Percentiles rank a stretch among this genome's conserved stretches.
phyloP scores from a whole-genome alignment of 768 basidiomycete genomes.

The Omphalotus guepiniiformis region DNA sequence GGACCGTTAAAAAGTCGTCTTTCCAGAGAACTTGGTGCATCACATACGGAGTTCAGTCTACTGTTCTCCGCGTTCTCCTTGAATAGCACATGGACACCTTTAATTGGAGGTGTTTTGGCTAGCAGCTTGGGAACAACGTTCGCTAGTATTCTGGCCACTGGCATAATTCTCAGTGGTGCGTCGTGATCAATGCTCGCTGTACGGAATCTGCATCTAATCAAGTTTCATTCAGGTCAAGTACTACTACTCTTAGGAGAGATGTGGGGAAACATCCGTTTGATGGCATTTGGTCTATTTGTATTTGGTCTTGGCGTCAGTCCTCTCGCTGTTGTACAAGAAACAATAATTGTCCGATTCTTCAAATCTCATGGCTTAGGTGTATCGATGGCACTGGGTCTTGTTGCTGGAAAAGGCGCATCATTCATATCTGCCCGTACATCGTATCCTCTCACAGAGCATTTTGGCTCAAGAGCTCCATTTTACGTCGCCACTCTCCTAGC shows the following conservation, averaged over 20 bases:
- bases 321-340: conserved; percentile 79
- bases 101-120: conserved; percentile 70
- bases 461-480: conserved; percentile 71
- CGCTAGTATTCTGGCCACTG: conserved; percentile 71
- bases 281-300: conserved; percentile 73
- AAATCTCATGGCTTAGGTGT: conserved; percentile 69
- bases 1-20: conserved; percentile 75
- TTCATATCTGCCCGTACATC: conserved; percentile 73
- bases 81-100: conserved; percentile 68
- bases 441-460: conserved; percentile 67
- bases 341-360: conserved; percentile 82
- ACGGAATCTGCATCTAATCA: background rate
- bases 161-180: conserved; percentile 60
- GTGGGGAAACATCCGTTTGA: conserved; percentile 54
- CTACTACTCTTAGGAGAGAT: conserved; percentile 66
- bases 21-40: conserved; percentile 64
- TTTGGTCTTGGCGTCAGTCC: conserved; percentile 81
- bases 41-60: conserved; percentile 74
- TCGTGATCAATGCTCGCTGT: conserved; percentile 8
- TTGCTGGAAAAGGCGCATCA: conserved; percentile 75
- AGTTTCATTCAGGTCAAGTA: conserved; percentile 58
- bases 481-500: conserved; percentile 63
- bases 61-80: conserved; percentile 74
- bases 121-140: conserved; percentile 68
- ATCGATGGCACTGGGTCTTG: conserved; percentile 78